phyloP scores from a whole-genome alignment of 495 filamentous ascomycete genomes.

The Cercophora scortea region DNA sequence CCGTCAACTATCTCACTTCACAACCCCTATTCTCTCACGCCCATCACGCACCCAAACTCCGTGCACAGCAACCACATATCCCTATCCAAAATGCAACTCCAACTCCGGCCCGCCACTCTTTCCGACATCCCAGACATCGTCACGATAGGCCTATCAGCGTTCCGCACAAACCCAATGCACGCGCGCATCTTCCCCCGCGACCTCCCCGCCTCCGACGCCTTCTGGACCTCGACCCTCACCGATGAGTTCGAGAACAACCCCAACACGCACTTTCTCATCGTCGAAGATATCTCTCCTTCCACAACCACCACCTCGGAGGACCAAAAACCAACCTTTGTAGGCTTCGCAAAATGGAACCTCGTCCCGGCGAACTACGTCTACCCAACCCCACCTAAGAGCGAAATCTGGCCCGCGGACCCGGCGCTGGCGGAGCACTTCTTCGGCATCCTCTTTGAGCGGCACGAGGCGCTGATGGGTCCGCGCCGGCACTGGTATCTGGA shows the following conservation, averaged over 20 bases:
- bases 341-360: background rate
- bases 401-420: background rate
- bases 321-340: background rate
- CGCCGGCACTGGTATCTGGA: slow-evolving; percentile 38
- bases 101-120: background rate
- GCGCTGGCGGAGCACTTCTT: slow-evolving; percentile 9
- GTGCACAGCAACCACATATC: too few species aligned
- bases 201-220: background rate
- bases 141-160: slow-evolving; percentile 12
- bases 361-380: too few species aligned
- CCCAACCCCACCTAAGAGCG: too few species aligned
- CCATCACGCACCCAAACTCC: too few species aligned
- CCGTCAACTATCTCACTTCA: too few species aligned
- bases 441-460: slow-evolving; percentile 9
- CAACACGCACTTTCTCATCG: background rate
- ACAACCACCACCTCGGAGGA: background rate
- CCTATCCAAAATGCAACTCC: background rate
- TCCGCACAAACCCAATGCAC: slow-evolving; percentile 8
- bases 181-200: slow-evolving; percentile 1
- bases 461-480: slow-evolving; percentile 23
- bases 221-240: background rate
- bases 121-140: slow-evolving; percentile 4
- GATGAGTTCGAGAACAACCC: background rate
- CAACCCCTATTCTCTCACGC: background rate
- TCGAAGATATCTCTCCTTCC: background rate